phyloP scores from a whole-genome alignment of 768 basidiomycete genomes.

The Termitomyces sp. region DNA sequence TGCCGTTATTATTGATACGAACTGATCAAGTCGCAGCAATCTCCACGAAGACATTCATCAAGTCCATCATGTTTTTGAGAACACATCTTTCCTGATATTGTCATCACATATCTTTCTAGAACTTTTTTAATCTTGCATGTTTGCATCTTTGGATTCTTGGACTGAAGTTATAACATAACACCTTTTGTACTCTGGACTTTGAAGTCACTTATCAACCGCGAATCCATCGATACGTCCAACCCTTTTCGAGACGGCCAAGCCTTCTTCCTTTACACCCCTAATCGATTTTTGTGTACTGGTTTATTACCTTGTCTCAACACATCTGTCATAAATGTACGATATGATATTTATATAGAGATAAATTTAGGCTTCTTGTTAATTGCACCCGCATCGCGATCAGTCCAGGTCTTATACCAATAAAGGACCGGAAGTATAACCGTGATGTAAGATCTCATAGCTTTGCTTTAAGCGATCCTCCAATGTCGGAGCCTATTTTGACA shows the following conservation, averaged over 20 bases:
- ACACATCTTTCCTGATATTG: background rate
- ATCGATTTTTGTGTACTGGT: background rate
- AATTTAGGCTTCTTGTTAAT: slow-evolving; percentile 8
- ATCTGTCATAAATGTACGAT: background rate
- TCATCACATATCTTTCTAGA: background rate
- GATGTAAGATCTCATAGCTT: slow-evolving; percentile 5
- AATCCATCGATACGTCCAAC: background rate
- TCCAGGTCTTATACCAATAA: background rate
- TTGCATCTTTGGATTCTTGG: background rate
- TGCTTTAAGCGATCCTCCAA: background rate
- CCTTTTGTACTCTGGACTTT: background rate
- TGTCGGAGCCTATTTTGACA: slow-evolving; percentile 32
- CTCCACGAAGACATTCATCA: background rate
- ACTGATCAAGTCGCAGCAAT: background rate
- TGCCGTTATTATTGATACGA: background rate
- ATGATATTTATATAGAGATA: slow-evolving; percentile 1
- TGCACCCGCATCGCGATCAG: background rate
- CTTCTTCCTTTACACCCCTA: background rate
- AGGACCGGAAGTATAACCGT: background rate
- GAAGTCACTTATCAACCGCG: background rate
- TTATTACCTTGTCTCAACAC: background rate
- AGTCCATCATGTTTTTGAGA: background rate
- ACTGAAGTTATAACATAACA: background rate
- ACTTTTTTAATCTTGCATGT: background rate
- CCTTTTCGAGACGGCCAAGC: background rate